These are phyloP conservation scores for Vaccinium vitisidaea DNA, from an alignment of 148 eudicot genomes.

Conservation along the genomic window DNA sequence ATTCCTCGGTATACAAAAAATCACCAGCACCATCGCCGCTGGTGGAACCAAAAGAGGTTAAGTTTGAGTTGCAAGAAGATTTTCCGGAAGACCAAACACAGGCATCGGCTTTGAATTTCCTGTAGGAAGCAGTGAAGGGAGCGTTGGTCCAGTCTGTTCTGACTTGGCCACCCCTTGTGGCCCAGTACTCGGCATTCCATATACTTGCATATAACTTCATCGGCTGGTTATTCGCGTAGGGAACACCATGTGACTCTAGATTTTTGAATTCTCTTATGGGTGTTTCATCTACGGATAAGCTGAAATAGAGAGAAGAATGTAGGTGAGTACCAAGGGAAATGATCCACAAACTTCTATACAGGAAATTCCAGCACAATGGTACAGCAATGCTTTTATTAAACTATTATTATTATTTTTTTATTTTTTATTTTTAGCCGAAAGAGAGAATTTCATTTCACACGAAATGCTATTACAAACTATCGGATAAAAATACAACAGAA, in stretches of 20 bases:
- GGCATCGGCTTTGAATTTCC: conserved; percentile 17
- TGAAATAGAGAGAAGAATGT: conserved; percentile 11
- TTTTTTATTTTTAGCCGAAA: too few species aligned
- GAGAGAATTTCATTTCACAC: too few species aligned
- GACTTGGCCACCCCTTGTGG: conserved; percentile 22
- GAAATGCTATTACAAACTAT: too few species aligned
- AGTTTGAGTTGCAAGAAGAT: conserved; percentile 22
- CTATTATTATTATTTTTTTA: too few species aligned
- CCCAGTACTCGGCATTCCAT: conserved; percentile 31
- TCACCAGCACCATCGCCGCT: conserved; percentile 3
- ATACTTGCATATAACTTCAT: conserved; percentile 26
- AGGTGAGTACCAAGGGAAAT: neutral
- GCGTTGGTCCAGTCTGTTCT: conserved; percentile 26
- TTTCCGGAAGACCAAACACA: conserved; percentile 23
- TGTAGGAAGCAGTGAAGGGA: conserved; percentile 27
- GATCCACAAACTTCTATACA: neutral
- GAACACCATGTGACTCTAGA: conserved; percentile 19
- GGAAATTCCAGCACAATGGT: neutral
- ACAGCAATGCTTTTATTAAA: neutral
- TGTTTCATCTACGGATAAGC: conserved; percentile 26
- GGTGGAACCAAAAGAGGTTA: neutral
- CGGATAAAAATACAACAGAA: too few species aligned
- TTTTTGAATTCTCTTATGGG: conserved; percentile 26
- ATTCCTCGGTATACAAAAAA: conserved; percentile 14
- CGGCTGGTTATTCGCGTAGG: conserved; percentile 21